A percentile compares a stretch with the other conserved stretches of the same genome.
Conservation (phyloP, 2,329 filamentous ascomycete genomes). For the Tolypocladium inflatum region DNA sequence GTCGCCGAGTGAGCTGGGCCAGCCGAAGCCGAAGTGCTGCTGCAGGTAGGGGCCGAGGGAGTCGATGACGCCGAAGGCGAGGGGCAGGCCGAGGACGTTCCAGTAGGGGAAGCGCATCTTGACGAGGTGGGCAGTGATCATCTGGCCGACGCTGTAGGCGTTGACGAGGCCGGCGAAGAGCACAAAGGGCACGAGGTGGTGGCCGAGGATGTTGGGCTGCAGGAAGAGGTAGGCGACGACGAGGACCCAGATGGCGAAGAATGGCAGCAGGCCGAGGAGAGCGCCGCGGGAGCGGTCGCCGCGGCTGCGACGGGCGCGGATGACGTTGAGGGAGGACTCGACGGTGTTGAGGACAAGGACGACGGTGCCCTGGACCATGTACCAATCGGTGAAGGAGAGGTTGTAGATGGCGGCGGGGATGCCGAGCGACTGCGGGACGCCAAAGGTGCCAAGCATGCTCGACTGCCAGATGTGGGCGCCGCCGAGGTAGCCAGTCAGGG, state of each 20-base stretch:
- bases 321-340: constrained; percentile 72
- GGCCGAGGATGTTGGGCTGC: constrained; percentile 71
- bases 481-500: constrained; percentile 73
- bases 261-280: constrained; percentile 74
- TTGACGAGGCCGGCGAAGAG: constrained; percentile 86
- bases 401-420: constrained; percentile 67
- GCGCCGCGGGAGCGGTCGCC: constrained; percentile 65
- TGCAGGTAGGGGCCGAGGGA: constrained; percentile 63
- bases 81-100: constrained; percentile 73
- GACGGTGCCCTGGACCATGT: constrained; percentile 74
- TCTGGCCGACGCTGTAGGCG: constrained; percentile 89
- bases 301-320: constrained; percentile 65
- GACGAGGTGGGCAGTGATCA: constrained; percentile 90
- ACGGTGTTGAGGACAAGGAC: constrained; percentile 80
- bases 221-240: constrained; percentile 73
- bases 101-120: constrained; percentile 82
- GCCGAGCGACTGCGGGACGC: constrained; percentile 51
- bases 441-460: constrained; percentile 62
- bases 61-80: constrained; percentile 72
- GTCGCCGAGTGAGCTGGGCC: constrained; percentile 66
- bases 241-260: constrained; percentile 68
- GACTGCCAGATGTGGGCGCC: constrained; percentile 91
- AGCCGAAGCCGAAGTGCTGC: constrained; percentile 51
- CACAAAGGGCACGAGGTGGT: constrained; percentile 81
- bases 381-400: constrained; percentile 84